Evolutionary conservation across 73 alveolate species (phyloP).

Genomic region (Durusdinium trenchii): DNA sequence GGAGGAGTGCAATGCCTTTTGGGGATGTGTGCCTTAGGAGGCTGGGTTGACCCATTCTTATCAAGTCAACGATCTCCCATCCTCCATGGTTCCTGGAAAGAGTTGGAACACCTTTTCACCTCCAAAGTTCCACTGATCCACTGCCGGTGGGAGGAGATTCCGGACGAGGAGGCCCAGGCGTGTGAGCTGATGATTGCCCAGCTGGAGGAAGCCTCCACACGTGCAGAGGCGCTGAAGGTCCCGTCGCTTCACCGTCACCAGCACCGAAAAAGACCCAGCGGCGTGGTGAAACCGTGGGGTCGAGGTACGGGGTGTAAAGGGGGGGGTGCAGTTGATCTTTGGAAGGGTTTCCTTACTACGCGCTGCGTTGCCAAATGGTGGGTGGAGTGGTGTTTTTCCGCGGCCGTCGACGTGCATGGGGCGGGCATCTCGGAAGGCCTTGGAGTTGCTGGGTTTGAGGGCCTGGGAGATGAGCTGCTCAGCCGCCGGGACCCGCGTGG

Average conservation of each 20-base stretch:
- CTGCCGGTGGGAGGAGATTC: constrained; percentile 19
- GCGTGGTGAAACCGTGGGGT: no score
- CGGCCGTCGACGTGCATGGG: not conserved
- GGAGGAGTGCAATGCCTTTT: not conserved
- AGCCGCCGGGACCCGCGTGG: constrained; percentile 91
- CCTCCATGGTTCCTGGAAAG: no score
- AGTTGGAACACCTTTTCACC: no score
- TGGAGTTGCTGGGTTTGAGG: not conserved
- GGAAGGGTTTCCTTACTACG: no score
- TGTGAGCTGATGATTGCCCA: constrained; percentile 83
- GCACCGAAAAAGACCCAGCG: no score
- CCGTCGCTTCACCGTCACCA: no score
- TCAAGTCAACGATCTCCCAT: no score
- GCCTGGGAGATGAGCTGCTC: constrained; percentile 83
- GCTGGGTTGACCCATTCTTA: no score
- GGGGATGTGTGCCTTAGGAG: not conserved
- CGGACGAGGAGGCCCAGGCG: constrained; percentile 76
- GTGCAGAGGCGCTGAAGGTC: constrained; percentile 58
- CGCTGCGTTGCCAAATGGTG: no score
- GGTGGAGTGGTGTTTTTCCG: no score
- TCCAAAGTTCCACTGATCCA: not conserved
- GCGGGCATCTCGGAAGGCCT: not conserved
- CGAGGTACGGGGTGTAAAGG: no score
- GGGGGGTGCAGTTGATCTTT: no score
- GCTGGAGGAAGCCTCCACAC: constrained; percentile 5